phyloP scores from a whole-genome alignment of 139 green algal species.

The Edaphochlamys debaryana region DNA sequence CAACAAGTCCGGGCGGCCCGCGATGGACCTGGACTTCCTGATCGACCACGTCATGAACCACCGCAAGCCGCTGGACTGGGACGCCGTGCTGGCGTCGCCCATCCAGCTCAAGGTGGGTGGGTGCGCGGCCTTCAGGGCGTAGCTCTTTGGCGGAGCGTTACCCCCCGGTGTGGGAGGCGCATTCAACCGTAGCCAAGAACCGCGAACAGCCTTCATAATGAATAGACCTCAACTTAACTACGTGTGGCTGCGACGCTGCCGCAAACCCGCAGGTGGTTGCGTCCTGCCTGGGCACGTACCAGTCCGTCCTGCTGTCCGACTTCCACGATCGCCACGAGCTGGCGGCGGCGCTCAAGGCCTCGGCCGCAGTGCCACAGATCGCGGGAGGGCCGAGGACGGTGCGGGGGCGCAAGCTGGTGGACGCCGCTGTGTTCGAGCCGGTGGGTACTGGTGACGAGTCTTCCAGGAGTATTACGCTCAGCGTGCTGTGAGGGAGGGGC shows the following conservation, averaged over 20 bases:
- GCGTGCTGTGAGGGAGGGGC: no score
- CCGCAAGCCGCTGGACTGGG: slow-evolving; percentile 77
- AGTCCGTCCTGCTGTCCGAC: slow-evolving; percentile 69
- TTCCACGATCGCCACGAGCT: slow-evolving; percentile 74
- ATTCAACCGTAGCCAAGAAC: no score
- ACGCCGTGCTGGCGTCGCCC: slow-evolving; percentile 63
- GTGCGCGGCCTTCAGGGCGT: no score
- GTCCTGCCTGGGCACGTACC: slow-evolving; percentile 73
- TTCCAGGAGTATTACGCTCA: no score
- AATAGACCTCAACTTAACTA: no score
- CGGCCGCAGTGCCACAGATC: slow-evolving; percentile 83
- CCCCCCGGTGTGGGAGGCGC: no score
- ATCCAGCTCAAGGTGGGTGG: slow-evolving; percentile 75
- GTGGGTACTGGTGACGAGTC: no score
- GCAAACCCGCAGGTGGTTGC: slow-evolving; percentile 77
- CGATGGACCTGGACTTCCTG: slow-evolving; percentile 87
- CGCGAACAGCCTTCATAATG: no score
- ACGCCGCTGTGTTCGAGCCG: slow-evolving; percentile 91
- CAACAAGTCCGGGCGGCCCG: slow-evolving; percentile 30
- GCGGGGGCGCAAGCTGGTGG: slow-evolving; percentile 77
- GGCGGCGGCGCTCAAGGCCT: slow-evolving; percentile 75
- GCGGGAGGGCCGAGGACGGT: slow-evolving; percentile 48
- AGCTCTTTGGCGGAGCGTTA: no score
- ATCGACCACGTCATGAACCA: slow-evolving; percentile 84
- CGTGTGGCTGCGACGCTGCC: no score